Evolutionary conservation across 1,284 basidiomycete species (phyloP).

Genomic region (Boletus calvinii): DNA sequence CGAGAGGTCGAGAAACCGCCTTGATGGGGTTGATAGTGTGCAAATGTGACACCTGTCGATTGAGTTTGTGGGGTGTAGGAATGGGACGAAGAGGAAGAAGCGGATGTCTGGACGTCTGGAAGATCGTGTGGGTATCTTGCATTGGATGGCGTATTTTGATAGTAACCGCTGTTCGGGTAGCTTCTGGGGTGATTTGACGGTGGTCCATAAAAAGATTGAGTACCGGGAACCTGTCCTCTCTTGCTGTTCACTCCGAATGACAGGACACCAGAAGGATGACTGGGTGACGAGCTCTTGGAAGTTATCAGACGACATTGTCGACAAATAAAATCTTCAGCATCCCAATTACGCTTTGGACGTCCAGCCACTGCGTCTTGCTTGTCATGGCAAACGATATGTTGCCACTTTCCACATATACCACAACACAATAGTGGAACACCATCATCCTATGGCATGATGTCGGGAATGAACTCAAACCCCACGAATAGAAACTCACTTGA

Average conservation of each 20-base stretch:
- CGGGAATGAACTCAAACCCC: neutral
- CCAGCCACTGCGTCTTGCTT: constrained; percentile 56
- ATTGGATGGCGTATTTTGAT: constrained; percentile 17
- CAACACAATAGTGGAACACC: constrained; percentile 76
- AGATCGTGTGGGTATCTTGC: constrained; percentile 26
- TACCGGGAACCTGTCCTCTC: constrained; percentile 11
- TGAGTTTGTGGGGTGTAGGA: constrained; percentile 21
- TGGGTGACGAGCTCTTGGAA: constrained; percentile 13
- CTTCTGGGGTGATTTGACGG: constrained; percentile 18
- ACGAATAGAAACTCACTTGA: constrained; percentile 44
- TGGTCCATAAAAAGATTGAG: constrained; percentile 15
- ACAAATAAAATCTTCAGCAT: constrained; percentile 65
- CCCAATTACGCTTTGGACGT: constrained; percentile 67
- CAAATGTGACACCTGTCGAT: constrained; percentile 32
- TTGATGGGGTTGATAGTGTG: constrained; percentile 36
- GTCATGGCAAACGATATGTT: constrained; percentile 79
- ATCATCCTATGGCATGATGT: constrained; percentile 56
- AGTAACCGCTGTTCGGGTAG: constrained; percentile 18
- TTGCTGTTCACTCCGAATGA: constrained; percentile 11
- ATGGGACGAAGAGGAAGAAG: constrained; percentile 16
- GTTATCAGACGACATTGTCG: constrained; percentile 41
- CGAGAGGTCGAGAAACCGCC: constrained; percentile 37
- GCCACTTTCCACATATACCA: constrained; percentile 78
- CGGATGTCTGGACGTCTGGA: constrained; percentile 19
- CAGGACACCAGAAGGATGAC: constrained; percentile 9